Percentiles rank a stretch among this genome's conserved stretches.
Conservation (phyloP, 106 monocot species). For the Dendrobium chrysotoxum region DNA sequence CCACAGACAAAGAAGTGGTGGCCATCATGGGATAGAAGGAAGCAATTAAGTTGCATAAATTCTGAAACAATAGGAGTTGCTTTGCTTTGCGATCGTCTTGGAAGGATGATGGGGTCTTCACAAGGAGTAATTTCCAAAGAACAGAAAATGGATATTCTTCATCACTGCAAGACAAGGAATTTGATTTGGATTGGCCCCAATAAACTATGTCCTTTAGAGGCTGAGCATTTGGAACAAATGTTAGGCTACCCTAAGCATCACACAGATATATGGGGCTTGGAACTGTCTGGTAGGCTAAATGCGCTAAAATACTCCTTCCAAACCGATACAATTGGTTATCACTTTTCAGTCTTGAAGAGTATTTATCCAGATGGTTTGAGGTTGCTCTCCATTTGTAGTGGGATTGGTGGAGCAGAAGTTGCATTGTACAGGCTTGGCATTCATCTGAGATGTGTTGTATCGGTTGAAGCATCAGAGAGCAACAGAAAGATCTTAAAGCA, state of each 20-base stretch:
- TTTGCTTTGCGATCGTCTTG: constrained; percentile 44
- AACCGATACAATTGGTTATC: constrained; percentile 69
- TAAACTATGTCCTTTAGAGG: constrained; percentile 53
- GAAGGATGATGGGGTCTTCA: constrained; percentile 47
- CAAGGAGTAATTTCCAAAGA: constrained; percentile 56
- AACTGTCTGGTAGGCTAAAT: constrained; percentile 26
- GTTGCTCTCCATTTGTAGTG: constrained; percentile 66
- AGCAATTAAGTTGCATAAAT: constrained; percentile 50
- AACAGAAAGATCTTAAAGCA: constrained; percentile 48
- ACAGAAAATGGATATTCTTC: constrained; percentile 53
- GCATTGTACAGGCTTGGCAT: constrained; percentile 69
- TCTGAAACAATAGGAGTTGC: constrained; percentile 30
- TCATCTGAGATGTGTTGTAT: constrained; percentile 59
- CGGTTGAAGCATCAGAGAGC: constrained; percentile 58
- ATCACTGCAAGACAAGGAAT: constrained; percentile 70
- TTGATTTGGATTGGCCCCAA: constrained; percentile 62
- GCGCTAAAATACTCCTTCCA: constrained; percentile 61
- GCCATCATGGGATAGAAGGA: constrained; percentile 93
- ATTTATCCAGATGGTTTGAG: constrained; percentile 57
- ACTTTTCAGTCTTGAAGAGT: constrained; percentile 53
- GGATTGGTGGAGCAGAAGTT: constrained; percentile 65
- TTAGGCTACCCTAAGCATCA: constrained; percentile 66
- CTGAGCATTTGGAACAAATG: constrained; percentile 55
- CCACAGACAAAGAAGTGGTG: constrained; percentile 71
- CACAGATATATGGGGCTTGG: constrained; percentile 34